Conservation (phyloP, 2,329 filamentous ascomycete genomes). For the Ceratocystis albifundus region DNA sequence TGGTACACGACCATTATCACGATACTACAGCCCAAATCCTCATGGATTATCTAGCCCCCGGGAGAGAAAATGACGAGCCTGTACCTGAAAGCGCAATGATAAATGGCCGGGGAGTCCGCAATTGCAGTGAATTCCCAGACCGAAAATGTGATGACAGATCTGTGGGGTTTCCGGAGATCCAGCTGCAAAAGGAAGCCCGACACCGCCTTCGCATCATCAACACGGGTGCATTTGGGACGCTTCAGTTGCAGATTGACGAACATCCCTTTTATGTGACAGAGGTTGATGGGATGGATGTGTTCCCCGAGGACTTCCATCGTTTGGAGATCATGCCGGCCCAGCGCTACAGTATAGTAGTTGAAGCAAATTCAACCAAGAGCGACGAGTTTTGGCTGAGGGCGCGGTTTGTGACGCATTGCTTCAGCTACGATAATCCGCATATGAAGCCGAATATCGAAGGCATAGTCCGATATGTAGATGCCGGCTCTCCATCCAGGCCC, state of each 20-base stretch:
- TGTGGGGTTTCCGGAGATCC: constrained; percentile 33
- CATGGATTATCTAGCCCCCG: constrained; percentile 42
- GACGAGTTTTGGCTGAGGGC: constrained; percentile 54
- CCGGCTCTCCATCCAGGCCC: background rate
- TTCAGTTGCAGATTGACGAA: constrained; percentile 59
- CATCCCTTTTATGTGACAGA: constrained; percentile 55
- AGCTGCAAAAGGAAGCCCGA: constrained; percentile 41
- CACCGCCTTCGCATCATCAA: constrained; percentile 61
- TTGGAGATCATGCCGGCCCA: constrained; percentile 59
- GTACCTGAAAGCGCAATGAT: constrained; percentile 54
- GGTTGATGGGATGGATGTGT: constrained; percentile 56
- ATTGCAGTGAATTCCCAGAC: constrained; percentile 30
- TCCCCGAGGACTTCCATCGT: constrained; percentile 46
- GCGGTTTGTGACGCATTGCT: constrained; percentile 34
- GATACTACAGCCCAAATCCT: constrained; percentile 41
- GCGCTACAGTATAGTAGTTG: constrained; percentile 55
- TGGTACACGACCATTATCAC: constrained; percentile 65
- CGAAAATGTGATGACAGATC: constrained; percentile 37
- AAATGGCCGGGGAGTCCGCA: constrained; percentile 40
- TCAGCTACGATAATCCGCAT: constrained; percentile 29
- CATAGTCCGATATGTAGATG: constrained; percentile 29
- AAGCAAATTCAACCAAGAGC: constrained; percentile 43
- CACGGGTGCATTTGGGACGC: constrained; percentile 58
- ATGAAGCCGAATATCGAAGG: constrained; percentile 29
- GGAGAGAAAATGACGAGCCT: constrained; percentile 51